phyloP scores from a whole-genome alignment of 75 land plant species.

The Cunninghamia lanceolata region DNA sequence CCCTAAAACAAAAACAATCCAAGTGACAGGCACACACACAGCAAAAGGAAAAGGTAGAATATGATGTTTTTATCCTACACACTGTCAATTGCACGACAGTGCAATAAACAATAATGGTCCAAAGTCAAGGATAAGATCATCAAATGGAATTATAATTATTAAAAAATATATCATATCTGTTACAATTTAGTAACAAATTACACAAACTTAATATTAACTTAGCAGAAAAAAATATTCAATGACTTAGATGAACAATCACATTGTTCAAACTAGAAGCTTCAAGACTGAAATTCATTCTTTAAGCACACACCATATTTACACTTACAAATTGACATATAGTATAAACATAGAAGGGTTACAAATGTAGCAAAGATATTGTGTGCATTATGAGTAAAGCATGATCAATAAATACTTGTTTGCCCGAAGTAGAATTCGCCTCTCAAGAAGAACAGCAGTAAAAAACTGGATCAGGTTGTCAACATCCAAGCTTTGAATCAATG shows the following conservation, averaged over 20 bases:
- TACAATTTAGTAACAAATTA: not conserved
- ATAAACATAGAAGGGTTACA: not conserved
- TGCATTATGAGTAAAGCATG: not conserved
- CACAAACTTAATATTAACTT: not conserved
- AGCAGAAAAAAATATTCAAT: not conserved
- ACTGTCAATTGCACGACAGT: not conserved
- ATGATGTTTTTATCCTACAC: not conserved
- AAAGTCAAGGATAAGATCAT: not conserved
- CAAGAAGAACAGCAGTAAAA: conserved; percentile 89
- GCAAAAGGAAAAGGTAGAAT: not conserved
- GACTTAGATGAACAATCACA: not conserved
- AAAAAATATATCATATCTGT: not conserved
- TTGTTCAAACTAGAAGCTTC: not conserved
- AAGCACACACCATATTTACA: not conserved
- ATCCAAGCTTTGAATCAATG: conserved; percentile 86
- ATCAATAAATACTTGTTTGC: conserved; percentile 73
- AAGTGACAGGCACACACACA: not conserved
- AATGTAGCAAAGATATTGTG: not conserved
- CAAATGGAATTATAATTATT: not conserved
- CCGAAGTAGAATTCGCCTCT: conserved; percentile 82
- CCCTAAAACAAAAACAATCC: not conserved
- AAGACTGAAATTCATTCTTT: not conserved
- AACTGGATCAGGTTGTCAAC: conserved; percentile 85
- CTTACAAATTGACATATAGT: not conserved
- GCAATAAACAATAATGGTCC: not conserved